Base-by-base conservation (phyloP, 2,329 filamentous ascomycete genomes). In the Sarocladiaceae sp. region DNA sequence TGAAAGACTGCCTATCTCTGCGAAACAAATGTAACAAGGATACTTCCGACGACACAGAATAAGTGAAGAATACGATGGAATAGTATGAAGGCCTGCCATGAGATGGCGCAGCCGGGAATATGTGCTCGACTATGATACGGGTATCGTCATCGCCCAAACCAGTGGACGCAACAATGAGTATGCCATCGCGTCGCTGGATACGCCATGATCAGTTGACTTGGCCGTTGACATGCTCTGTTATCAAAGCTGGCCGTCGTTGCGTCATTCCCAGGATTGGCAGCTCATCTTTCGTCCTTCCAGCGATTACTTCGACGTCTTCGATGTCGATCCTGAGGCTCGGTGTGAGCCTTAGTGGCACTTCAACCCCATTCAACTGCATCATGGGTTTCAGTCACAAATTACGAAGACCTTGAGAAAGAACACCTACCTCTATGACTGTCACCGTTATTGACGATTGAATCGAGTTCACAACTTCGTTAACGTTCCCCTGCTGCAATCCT, bases 401-500 rank as follows among this genome's bases (percentile, higher is more conserved):
- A 46, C 11, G 18, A 46, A 46, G n/a, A 17, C 4, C 17, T 3
- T 28, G 10, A 18, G 13, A 33, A 13, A 11, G 36, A 26, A 15
- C 26, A 52, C 59, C 33, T 57, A 69, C 67, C 56, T 67, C 67
- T 50, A 60, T 53, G 40, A 73, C 66, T 51, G 66, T 60, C 17
- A 71, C 58, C 47, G 65, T 56, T 8, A 72, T 54, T 3, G 60
- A 58, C n/a, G 52, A 53, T 25, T 59, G 54, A 51, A 69, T 59
- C 6, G 55, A 55, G 25, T 59, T 53, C 12, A 66, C 57, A 36
- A 62, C 56, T 37, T 61, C 58, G 18, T 62, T 12, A 20, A 18
- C 26, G 28, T 33, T 56, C 2, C 56, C 54, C n/a, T 25, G 39
- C 55, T 33, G 53, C 35, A 39, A 61, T 60, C 84, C 84, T 1